Evolutionary conservation across 257 asterid species (phyloP).

Genomic region (Fraxinus anomala): DNA sequence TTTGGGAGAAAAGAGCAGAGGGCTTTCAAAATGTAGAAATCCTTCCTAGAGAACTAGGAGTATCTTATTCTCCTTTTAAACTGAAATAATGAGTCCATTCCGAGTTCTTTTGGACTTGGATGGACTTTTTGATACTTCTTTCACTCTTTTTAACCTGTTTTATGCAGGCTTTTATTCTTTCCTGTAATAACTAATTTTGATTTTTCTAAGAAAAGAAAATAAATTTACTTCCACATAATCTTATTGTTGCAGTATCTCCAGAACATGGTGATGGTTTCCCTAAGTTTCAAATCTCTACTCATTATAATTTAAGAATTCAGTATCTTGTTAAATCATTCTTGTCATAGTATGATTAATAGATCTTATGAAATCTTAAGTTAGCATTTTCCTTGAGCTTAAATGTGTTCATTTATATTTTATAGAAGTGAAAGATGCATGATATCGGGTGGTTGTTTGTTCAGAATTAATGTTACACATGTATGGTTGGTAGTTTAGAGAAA

Average conservation of each 20-base stretch:
- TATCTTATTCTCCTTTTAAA: neutral
- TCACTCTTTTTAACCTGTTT: neutral
- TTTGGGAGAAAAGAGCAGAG: constrained; percentile 1
- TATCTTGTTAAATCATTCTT: neutral
- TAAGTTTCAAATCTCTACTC: neutral
- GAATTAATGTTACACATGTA: too few species aligned
- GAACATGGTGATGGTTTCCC: neutral
- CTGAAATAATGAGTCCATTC: neutral
- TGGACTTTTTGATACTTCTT: neutral
- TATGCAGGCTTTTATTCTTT: neutral
- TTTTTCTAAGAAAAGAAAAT: neutral
- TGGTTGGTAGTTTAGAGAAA: too few species aligned
- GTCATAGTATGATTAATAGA: neutral
- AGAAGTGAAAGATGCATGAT: too few species aligned
- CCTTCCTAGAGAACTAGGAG: neutral
- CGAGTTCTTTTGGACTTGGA: neutral
- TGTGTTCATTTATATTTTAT: too few species aligned
- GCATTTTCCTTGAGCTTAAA: neutral
- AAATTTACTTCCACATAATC: neutral
- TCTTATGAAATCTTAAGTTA: neutral
- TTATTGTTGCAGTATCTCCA: neutral
- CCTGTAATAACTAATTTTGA: neutral
- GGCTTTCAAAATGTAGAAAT: neutral
- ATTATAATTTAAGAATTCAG: neutral
- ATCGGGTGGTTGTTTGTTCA: too few species aligned